Percentiles rank a stretch among this genome's conserved stretches.
phyloP scores from a whole-genome alignment of 2,329 filamentous ascomycete genomes.

The Fusarium neocosmosporiellum region DNA sequence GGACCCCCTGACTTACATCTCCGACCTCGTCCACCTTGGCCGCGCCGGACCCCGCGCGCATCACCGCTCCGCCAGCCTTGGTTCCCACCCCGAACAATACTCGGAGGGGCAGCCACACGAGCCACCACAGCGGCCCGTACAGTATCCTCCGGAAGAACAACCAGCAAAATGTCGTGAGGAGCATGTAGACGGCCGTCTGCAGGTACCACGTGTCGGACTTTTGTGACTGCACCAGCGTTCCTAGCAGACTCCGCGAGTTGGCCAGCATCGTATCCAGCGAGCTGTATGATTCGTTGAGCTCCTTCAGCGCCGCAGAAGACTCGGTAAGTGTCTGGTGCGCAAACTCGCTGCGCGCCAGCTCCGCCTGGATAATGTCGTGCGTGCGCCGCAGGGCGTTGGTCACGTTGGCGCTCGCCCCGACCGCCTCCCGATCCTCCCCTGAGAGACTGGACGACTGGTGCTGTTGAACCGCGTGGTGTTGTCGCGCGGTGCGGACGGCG shows the following conservation, averaged over 20 bases:
- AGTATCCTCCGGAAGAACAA: conserved; percentile 85
- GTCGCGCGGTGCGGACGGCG: conserved; percentile 37
- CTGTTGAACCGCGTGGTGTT: conserved; percentile 43
- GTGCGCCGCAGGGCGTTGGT: conserved; percentile 86
- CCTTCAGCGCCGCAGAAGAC: conserved; percentile 83
- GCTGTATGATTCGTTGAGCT: conserved; percentile 84
- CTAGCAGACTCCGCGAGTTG: conserved; percentile 79
- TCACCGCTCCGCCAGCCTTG: conserved; percentile 64
- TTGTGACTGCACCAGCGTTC: conserved; percentile 83
- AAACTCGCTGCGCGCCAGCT: conserved; percentile 88
- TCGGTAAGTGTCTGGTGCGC: conserved; percentile 89
- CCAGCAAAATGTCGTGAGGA: conserved; percentile 83
- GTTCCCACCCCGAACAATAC: conserved; percentile 70
- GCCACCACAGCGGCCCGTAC: conserved; percentile 91
- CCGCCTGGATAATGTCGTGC: conserved; percentile 85
- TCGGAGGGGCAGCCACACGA: conserved; percentile 85
- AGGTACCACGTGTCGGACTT: conserved; percentile 99
- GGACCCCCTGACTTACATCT: conserved; percentile 43
- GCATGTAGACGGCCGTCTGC: conserved; percentile 86
- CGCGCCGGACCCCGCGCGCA: conserved; percentile 47
- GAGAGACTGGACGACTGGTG: conserved; percentile 55
- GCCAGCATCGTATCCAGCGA: conserved; percentile 81
- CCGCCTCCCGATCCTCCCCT: conserved; percentile 77
- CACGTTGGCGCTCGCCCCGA: conserved; percentile 83
- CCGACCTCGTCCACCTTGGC: conserved; percentile 42